phyloP scores from a whole-genome alignment of 2,329 filamentous ascomycete genomes.

The Botrytis byssoidea region DNA sequence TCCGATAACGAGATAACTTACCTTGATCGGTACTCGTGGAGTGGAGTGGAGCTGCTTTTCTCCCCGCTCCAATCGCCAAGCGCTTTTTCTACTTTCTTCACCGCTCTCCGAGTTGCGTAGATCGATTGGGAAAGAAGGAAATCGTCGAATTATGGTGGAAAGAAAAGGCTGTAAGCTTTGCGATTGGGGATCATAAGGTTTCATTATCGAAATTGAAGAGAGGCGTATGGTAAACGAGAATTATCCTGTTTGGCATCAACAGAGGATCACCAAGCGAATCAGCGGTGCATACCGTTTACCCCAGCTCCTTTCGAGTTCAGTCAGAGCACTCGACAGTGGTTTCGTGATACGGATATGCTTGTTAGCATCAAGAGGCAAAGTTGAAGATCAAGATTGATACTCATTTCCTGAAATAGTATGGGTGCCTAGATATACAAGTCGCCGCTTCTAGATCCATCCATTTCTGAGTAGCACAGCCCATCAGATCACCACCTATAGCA shows the following conservation, averaged over 20 bases:
- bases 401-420: neutral
- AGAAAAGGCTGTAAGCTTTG: neutral
- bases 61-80: conserved; percentile 12
- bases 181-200: neutral
- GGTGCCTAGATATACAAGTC: neutral
- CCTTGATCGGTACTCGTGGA: neutral
- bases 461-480: neutral
- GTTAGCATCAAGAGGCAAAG: neutral
- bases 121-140: conserved; percentile 3
- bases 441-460: neutral
- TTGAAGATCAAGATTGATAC: neutral
- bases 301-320: neutral
- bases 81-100: conserved; percentile 7
- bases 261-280: conserved; percentile 7
- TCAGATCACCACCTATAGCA: neutral
- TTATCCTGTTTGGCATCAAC: neutral
- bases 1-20: conserved; percentile 3
- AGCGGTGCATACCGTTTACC: neutral
- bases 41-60: conserved; percentile 8
- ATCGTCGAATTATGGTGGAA: neutral
- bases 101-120: conserved; percentile 10
- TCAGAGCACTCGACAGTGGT: neutral
- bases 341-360: neutral
- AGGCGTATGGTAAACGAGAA: neutral
- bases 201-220: neutral